Base-by-base conservation (phyloP, 768 basidiomycete species). In the Psilocybe azurescens region DNA sequence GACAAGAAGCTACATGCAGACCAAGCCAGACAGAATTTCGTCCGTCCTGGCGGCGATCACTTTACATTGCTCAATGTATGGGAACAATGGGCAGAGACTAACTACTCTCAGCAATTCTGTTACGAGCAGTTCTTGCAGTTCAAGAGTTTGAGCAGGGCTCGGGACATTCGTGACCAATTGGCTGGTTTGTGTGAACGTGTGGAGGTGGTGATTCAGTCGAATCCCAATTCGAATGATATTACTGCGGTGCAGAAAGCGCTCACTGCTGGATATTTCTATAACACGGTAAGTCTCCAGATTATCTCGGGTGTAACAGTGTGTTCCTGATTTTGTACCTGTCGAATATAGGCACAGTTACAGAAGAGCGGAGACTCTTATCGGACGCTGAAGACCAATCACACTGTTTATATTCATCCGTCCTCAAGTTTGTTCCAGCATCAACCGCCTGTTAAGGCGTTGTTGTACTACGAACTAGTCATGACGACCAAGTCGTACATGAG, bases 11-110 rank as follows among this genome's bases (percentile, higher is more conserved):
- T 95, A 53, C 94, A 99, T 70, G 97, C 97, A 13, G 97, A 99
- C 70, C 95, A 98, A 78, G 97, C 97, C 3, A 87, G 97, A 59
- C 93, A 97, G 75, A 99, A 98, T 73, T 99, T 99, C 72, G 89
- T 96, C 60, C 94, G 94, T 53, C 81, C 93, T 0, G 97, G 97
- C 30, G 97, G 97, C 28, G 97, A 99, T 70, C 97, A 99, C 77
- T 99, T 99, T 73, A 99, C 97, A 5, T 77, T 99, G 24, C 83
- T 99, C 29, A 99, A 99, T 73, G 94, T 99, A 11, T 99, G 95
- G 91, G 96, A 98, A 73, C 96, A 98, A 71, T 99, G 97, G 97
- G 93, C 93, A 18, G 97, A 99, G 65, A 94, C 96, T 28, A 95
- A 95, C 70, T 99, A 95, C 72, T 96, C 94, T 20, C 94, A 98